Base-by-base conservation (phyloP, 2,329 filamentous ascomycete genomes). In the Alternaria panax region DNA sequence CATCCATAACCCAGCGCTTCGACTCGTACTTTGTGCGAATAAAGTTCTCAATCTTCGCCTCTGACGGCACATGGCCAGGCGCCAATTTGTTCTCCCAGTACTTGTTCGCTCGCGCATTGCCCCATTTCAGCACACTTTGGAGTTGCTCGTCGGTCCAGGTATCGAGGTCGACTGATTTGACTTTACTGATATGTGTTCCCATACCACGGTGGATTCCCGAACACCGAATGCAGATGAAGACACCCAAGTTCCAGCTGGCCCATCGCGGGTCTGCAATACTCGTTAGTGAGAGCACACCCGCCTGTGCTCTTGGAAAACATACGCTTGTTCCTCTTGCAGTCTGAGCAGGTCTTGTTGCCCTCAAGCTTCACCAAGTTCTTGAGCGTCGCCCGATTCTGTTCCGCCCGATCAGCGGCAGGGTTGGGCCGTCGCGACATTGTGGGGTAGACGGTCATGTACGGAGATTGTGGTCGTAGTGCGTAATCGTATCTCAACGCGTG, bases 241-340 rank as follows among this genome's bases (percentile, higher is more conserved):
- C 89, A 71, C 95, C 95, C 54, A 99, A 82, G 78, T 99, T 99
- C 95, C 95, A 99, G 76, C 93, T 97, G 30, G 95, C 95, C 95
- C 95, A 99, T 90, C 95, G 88, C 62, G 95, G 95, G 82, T 97
- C 92, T 96, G 76, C 40, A n/a, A 27, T 11, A 51, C 18, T 22
- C 51, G 68, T 79, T 50, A 74, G 72, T 69, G 40, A 62, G 59
- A 18, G 34, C 20, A 28, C 30, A 82, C 12, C 20, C 11, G 18
- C 7, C 1, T 3, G 5, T 7, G 0, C 14, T 6, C 5, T 7
- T 28, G 7, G 2, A 18, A 16, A 32, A 40, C 90, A 69, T 80
- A 96, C 93, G 95, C 80, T 98, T 99, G 84, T 98, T 99, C 79
- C 91, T 89, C 85, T 99, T 99, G 87, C 95, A 99, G 80, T 99